A percentile compares a stretch with the other conserved stretches of the same genome.
These are phyloP conservation scores for Trypethelium eluteriae DNA, from an alignment of 495 filamentous ascomycete genomes.

Conservation along the genomic window DNA sequence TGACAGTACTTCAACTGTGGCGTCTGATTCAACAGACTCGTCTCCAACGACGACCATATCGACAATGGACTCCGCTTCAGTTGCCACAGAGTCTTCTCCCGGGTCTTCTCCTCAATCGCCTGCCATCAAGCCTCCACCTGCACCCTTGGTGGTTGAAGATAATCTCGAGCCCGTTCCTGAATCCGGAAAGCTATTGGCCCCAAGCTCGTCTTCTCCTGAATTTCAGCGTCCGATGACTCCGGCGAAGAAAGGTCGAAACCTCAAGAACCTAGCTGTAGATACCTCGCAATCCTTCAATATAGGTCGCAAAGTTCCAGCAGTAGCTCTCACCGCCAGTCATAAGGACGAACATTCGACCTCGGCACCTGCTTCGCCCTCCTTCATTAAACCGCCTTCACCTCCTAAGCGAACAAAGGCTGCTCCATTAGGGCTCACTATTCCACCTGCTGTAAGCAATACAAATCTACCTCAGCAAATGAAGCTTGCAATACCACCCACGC, in stretches of 20 bases:
- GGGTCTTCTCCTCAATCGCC: constrained; percentile 87
- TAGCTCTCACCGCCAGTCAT: constrained; percentile 35
- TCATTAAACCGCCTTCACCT: constrained; percentile 67
- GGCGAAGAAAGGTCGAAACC: constrained; percentile 69
- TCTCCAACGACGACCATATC: constrained; percentile 95
- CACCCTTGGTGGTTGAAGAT: constrained; percentile 35
- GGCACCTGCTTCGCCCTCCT: constrained; percentile 73
- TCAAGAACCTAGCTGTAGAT: constrained; percentile 88
- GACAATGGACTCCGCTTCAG: constrained; percentile 72
- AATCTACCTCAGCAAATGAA: constrained; percentile 24
- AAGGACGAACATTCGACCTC: constrained; percentile 42
- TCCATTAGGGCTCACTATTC: constrained; percentile 62
- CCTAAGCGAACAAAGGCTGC: constrained; percentile 62
- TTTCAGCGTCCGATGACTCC: constrained; percentile 38
- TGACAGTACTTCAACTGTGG: constrained; percentile 67
- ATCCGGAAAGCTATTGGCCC: constrained; percentile 19
- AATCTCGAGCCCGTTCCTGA: constrained; percentile 13
- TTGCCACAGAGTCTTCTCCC: constrained; percentile 81
- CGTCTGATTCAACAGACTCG: constrained; percentile 80
- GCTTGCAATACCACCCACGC: constrained; percentile 37
- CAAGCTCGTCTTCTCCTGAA: constrained; percentile 14
- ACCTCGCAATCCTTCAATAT: constrained; percentile 50
- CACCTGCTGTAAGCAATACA: constrained; percentile 47
- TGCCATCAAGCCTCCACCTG: constrained; percentile 52
- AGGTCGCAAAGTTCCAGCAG: constrained; percentile 45